phyloP scores from a whole-genome alignment of 2,329 filamentous ascomycete species.

The Clonostachys chloroleuca region DNA sequence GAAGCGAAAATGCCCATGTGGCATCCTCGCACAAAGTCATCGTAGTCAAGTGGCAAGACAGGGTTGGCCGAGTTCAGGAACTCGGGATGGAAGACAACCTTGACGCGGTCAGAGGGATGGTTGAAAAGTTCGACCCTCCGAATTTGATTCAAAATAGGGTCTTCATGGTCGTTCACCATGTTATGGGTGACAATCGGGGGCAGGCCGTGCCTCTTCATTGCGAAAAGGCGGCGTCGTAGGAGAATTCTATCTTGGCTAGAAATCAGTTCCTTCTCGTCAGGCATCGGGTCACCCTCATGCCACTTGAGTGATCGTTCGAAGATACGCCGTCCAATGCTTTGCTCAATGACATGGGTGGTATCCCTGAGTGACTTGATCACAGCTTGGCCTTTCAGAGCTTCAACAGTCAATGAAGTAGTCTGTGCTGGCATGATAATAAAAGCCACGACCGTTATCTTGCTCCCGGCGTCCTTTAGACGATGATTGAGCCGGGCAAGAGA shows the following conservation, averaged over 20 bases:
- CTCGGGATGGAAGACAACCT: constrained; percentile 96
- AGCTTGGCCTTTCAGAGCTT: constrained; percentile 92
- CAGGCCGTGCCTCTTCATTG: constrained; percentile 88
- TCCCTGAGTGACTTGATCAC: constrained; percentile 95
- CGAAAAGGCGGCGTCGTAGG: constrained; percentile 85
- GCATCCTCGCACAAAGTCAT: constrained; percentile 96
- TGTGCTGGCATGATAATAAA: constrained; percentile 99
- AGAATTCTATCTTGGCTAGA: constrained; percentile 89
- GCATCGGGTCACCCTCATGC: constrained; percentile 90
- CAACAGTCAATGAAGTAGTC: constrained; percentile 90
- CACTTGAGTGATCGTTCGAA: constrained; percentile 93
- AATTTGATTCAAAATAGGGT: constrained; percentile 93
- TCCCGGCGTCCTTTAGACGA: constrained; percentile 77
- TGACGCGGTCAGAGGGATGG: constrained; percentile 89
- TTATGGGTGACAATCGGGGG: constrained; percentile 98
- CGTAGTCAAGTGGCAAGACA: constrained; percentile 92
- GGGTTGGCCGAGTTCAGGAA: constrained; percentile 96
- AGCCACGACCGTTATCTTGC: constrained; percentile 90
- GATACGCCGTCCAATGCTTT: constrained; percentile 86
- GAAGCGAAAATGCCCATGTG: constrained; percentile 94
- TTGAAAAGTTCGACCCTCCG: constrained; percentile 97
- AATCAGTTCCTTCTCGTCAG: constrained; percentile 95
- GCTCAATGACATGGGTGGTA: constrained; percentile 88
- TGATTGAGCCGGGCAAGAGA: constrained; percentile 93
- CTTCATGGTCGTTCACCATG: constrained; percentile 91